Conservation (phyloP, 805 yeast genomes). For the Hanseniaspora meyeri region DNA sequence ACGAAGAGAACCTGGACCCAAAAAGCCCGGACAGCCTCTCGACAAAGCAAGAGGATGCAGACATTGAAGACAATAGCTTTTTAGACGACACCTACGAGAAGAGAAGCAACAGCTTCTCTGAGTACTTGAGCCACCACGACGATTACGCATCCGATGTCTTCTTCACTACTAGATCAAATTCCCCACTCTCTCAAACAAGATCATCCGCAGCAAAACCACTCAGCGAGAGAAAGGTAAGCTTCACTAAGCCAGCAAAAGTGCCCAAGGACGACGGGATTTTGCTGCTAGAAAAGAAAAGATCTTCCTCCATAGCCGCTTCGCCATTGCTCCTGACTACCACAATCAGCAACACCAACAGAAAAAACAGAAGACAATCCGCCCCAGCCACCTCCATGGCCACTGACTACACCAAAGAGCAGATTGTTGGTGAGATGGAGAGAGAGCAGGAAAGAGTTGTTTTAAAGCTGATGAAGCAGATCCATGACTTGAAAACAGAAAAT, state of each 20-base stretch:
- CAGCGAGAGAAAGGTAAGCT: neutral
- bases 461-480: slow-evolving; percentile 42
- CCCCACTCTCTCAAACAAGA: neutral
- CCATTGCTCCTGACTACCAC: slow-evolving; percentile 2
- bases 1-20: neutral
- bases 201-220: neutral
- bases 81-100: neutral
- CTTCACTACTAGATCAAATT: slow-evolving; percentile 7
- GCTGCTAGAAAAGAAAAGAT: neutral
- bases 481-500: slow-evolving; percentile 37
- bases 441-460: slow-evolving; percentile 55
- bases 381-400: neutral
- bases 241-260: neutral
- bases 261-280: neutral
- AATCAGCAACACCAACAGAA: neutral
- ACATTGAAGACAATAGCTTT: slow-evolving; percentile 2
- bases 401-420: slow-evolving; percentile 28
- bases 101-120: neutral
- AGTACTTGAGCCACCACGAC: neutral
- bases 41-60: slow-evolving; percentile 1
- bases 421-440: slow-evolving; percentile 48
- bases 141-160: slow-evolving; percentile 7
- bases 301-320: neutral
- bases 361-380: slow-evolving; percentile 13
- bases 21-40: neutral